phyloP scores from a whole-genome alignment of 805 yeast genomes.

The Cyberlindnera meyerae region DNA sequence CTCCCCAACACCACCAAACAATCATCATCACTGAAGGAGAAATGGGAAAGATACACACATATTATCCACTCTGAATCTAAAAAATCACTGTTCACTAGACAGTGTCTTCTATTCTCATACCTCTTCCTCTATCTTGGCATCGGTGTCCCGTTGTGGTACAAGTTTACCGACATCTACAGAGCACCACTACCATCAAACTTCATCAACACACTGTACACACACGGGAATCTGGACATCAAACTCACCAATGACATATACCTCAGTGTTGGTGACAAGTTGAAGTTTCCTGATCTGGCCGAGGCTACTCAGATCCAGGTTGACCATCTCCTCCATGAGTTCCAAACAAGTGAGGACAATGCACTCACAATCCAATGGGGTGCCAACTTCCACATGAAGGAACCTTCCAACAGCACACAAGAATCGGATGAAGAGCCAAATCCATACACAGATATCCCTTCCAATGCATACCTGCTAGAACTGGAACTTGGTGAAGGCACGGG shows the following conservation, averaged over 20 bases:
- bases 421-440: too few species aligned
- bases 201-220: slow-evolving; percentile 30
- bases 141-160: slow-evolving; percentile 39
- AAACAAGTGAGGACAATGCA: slow-evolving; percentile 19
- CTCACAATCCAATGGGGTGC: slow-evolving; percentile 31
- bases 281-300: slow-evolving; percentile 61
- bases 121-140: slow-evolving; percentile 28
- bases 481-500: slow-evolving; percentile 38
- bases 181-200: slow-evolving; percentile 36
- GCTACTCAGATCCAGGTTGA: slow-evolving; percentile 48
- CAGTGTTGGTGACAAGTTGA: slow-evolving; percentile 37
- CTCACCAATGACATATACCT: slow-evolving; percentile 40
- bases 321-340: slow-evolving; percentile 31
- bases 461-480: too few species aligned
- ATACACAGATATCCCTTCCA: too few species aligned
- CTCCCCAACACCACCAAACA: too few species aligned
- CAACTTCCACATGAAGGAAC: too few species aligned
- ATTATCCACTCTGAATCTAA: slow-evolving; percentile 19
- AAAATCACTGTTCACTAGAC: slow-evolving; percentile 19
- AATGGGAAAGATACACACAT: slow-evolving; percentile 1
- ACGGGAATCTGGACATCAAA: slow-evolving; percentile 39
- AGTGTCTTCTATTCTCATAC: slow-evolving; percentile 20
- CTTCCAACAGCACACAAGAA: too few species aligned
- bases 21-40: neutral
- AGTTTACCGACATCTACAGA: slow-evolving; percentile 36